Base-by-base conservation (phyloP, 805 yeast species). In the Suhomyces xylopsoci region DNA sequence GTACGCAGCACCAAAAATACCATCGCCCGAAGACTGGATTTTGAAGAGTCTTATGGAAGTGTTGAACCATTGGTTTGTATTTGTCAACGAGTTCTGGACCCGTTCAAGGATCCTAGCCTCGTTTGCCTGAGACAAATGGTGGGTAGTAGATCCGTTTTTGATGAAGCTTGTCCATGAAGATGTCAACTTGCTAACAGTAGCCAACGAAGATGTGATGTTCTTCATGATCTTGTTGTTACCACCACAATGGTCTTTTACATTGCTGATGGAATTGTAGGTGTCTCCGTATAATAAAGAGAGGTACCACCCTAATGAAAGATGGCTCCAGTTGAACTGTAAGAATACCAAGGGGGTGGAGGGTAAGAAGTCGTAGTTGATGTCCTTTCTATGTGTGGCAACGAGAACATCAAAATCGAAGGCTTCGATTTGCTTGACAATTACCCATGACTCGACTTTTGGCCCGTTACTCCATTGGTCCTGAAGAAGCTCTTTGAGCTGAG, bases 291-390 rank as follows among this genome's bases (percentile, higher is more conserved):
- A 60, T 8, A 87, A 70, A 4, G 87, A 78, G 40, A 79, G 76
- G 66, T 88, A 88, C 96, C 96, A 89, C 0, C 91, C 92, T 22
- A 88, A 69, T 0, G 89, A 83, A 22, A 76, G 62, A 50, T 70
- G 71, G 40, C 81, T 78, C 96, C 96, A 89, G 5, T 70, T 64
- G 58, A 88, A 85, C 53, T 64, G 73, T 55, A 86, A 69, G 3
- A 78, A 60, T 28, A 68, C 67, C 5, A 81, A 75, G 2, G 73
- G 70, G 0, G 78, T 67, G 15, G 66, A 68, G 0, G 81, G 77
- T 30, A 76, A 60, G 55, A 72, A 81, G 55, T 81, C 83, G 52
- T 57, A 61, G 51, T 61, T 70, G 36, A 76, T 64, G 63, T 77
- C 62, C 2, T 64, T 48, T 45, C 63, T 63, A 48, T 61, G 56